phyloP scores from a whole-genome alignment of 208 protist species.

The Trypanosoma lewisi region DNA sequence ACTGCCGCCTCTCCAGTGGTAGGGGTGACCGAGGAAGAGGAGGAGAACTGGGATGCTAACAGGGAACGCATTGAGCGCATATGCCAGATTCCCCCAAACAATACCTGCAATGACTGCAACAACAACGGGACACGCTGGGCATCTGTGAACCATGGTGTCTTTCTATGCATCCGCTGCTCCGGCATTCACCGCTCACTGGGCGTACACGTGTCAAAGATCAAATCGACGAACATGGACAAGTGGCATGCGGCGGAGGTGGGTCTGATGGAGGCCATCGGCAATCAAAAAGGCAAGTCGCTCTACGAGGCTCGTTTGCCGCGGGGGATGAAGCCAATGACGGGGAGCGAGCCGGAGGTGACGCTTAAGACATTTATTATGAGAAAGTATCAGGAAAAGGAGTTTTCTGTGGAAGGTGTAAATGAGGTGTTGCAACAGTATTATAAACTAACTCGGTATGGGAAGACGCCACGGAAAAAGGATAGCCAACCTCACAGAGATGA shows the following conservation, averaged over 20 bases:
- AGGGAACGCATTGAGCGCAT: conserved; percentile 56
- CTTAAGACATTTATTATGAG: conserved; percentile 53
- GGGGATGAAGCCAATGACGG: conserved; percentile 16
- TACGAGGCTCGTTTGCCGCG: conserved; percentile 53
- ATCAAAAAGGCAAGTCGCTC: conserved; percentile 51
- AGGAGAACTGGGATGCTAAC: conserved; percentile 73
- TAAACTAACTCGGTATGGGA: conserved; percentile 71
- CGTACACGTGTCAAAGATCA: conserved; percentile 92
- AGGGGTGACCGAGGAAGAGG: conserved; percentile 9
- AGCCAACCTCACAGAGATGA: background rate
- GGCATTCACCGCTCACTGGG: conserved; percentile 93
- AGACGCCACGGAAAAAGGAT: conserved; percentile 11
- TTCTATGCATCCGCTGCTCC: conserved; percentile 92
- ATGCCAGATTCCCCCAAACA: conserved; percentile 59
- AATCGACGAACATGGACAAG: conserved; percentile 92
- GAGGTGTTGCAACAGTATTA: conserved; percentile 40
- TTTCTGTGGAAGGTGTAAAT: conserved; percentile 47
- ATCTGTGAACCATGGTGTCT: conserved; percentile 88
- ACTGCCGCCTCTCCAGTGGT: background rate
- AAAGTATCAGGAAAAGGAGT: conserved; percentile 73
- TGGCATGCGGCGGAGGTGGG: conserved; percentile 62
- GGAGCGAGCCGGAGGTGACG: conserved; percentile 35
- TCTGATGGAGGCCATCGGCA: conserved; percentile 76
- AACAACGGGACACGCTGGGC: conserved; percentile 85
- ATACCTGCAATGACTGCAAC: conserved; percentile 82